A percentile compares a stretch with the other conserved stretches of the same genome.
Evolutionary conservation across 1,284 basidiomycete genomes (phyloP).

Genomic region (Cryptococcus sp.): DNA sequence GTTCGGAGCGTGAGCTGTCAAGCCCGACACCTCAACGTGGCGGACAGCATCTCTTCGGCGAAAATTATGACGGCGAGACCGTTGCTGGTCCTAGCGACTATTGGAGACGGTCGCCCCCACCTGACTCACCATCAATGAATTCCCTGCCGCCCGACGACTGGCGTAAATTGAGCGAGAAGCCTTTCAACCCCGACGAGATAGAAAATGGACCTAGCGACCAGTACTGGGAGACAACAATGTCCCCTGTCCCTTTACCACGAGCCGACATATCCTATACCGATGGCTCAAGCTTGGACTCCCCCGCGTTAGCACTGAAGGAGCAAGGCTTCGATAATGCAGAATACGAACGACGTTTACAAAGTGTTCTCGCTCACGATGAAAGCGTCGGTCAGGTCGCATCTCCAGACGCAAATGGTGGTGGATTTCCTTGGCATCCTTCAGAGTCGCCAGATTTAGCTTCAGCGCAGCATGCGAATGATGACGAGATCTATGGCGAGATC

Average conservation of each 20-base stretch:
- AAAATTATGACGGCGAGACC: constrained; percentile 10
- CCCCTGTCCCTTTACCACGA: neutral
- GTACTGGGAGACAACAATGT: constrained; percentile 16
- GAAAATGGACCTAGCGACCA: constrained; percentile 33
- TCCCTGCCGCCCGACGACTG: constrained; percentile 4
- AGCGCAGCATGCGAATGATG: constrained; percentile 11
- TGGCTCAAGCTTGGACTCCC: neutral
- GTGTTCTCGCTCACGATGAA: constrained; percentile 7
- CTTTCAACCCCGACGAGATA: constrained; percentile 7
- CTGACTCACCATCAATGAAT: constrained; percentile 2
- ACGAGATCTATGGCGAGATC: constrained; percentile 24
- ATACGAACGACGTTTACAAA: constrained; percentile 16
- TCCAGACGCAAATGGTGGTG: neutral
- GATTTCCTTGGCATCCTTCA: neutral
- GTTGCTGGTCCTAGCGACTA: constrained; percentile 28
- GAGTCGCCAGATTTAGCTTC: neutral
- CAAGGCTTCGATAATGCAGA: constrained; percentile 9
- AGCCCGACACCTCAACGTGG: constrained; percentile 8
- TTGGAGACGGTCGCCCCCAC: constrained; percentile 11
- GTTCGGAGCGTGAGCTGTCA: too few relatives aligned
- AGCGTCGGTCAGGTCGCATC: neutral
- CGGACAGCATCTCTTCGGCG: neutral
- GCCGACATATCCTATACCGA: too few relatives aligned
- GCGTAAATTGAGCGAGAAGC: constrained; percentile 8
- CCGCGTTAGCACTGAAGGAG: neutral